Percentiles rank a stretch among this genome's conserved stretches.
Evolutionary conservation across 495 filamentous ascomycete genomes (phyloP).

Genomic region (Friedmanniomyces simplex): DNA sequence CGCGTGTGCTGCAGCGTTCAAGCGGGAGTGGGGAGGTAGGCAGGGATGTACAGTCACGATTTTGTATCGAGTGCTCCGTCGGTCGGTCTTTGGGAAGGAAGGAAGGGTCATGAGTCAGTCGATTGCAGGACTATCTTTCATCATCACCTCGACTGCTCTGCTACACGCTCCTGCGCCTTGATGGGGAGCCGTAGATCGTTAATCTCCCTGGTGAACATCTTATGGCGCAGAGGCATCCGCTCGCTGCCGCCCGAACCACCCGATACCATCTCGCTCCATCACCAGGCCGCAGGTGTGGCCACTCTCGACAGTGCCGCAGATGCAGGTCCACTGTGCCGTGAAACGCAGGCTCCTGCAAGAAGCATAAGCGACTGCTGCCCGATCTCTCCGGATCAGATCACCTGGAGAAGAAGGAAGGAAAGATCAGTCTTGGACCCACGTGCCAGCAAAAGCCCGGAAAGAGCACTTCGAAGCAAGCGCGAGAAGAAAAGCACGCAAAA

Average conservation of each 20-base stretch:
- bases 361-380: constrained; percentile 1
- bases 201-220: not conserved
- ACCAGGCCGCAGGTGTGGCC: constrained; percentile 8
- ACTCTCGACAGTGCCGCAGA: constrained; percentile 5
- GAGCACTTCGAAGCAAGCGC: not conserved
- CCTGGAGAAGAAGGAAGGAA: not conserved
- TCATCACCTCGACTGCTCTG: not conserved
- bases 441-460: not conserved
- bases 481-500: not conserved
- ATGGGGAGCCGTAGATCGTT: too few species aligned
- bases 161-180: too few species aligned
- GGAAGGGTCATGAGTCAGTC: not conserved
- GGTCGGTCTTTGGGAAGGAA: not conserved
- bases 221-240: not conserved
- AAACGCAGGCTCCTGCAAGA: not conserved
- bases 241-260: constrained; percentile 1
- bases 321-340: constrained; percentile 3
- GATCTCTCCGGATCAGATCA: not conserved
- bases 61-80: not conserved
- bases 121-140: not conserved
- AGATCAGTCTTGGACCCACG: not conserved
- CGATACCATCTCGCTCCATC: not conserved
- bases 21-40: not conserved
- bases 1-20: constrained; percentile 23
- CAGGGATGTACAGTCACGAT: not conserved